A percentile compares a stretch with the other conserved stretches of the same genome.
phyloP scores from a whole-genome alignment of 495 filamentous ascomycete genomes.

The Daldinia caldariorum region DNA sequence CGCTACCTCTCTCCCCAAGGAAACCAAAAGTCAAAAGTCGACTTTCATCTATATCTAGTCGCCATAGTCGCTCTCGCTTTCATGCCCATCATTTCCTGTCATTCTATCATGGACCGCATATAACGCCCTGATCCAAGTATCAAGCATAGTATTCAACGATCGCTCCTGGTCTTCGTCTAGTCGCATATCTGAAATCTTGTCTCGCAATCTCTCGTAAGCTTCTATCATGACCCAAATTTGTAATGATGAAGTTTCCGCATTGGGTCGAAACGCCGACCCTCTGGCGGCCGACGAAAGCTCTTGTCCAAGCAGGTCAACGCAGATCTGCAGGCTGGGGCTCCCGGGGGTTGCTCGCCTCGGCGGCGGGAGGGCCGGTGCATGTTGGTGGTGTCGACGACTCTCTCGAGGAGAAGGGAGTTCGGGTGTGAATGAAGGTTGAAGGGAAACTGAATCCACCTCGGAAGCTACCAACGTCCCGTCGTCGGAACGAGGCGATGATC shows the following conservation, averaged over 20 bases:
- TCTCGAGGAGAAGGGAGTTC: conserved; percentile 34
- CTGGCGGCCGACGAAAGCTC: conserved; percentile 53
- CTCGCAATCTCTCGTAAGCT: conserved; percentile 57
- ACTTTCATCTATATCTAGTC: conserved; percentile 23
- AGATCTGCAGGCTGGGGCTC: conserved; percentile 54
- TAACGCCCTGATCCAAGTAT: conserved; percentile 57
- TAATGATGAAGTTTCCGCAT: conserved; percentile 60
- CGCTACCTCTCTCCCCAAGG: not conserved
- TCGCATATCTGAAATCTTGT: conserved; percentile 46
- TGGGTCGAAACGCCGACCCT: conserved; percentile 33
- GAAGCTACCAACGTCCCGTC: conserved; percentile 57
- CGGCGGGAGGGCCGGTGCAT: conserved; percentile 20
- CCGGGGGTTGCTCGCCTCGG: conserved; percentile 34
- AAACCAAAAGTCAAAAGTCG: not conserved
- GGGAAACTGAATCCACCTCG: conserved; percentile 54
- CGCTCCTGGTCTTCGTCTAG: conserved; percentile 36
- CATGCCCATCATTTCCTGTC: conserved; percentile 41
- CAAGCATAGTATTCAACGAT: conserved; percentile 51
- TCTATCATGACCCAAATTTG: conserved; percentile 66
- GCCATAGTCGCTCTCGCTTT: conserved; percentile 47
- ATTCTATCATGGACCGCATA: conserved; percentile 53
- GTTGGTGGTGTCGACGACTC: not conserved
- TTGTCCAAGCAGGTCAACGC: conserved; percentile 53
- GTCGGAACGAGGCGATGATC: conserved; percentile 51
- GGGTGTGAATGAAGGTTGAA: conserved; percentile 53